Evolutionary conservation across 2,329 filamentous ascomycete genomes (phyloP).

Genomic region (Chaetothyriales sp.): DNA sequence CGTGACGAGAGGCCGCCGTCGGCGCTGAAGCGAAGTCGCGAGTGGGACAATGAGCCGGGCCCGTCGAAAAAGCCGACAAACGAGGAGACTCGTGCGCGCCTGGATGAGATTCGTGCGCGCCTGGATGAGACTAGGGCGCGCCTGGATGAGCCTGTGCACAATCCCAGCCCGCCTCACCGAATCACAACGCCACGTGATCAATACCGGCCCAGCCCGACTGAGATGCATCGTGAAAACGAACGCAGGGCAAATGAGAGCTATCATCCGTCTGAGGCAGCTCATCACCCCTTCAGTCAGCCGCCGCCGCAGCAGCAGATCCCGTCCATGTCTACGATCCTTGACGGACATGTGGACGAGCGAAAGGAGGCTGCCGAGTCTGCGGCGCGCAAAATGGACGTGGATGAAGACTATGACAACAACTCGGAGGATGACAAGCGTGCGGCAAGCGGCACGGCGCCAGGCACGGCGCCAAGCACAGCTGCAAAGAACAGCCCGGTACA

Average conservation of each 20-base stretch:
- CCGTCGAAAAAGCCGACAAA: slow-evolving; percentile 69
- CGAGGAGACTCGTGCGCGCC: slow-evolving; percentile 71
- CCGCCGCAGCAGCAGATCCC: slow-evolving; percentile 38
- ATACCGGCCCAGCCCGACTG: slow-evolving; percentile 60
- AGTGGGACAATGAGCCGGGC: slow-evolving; percentile 75
- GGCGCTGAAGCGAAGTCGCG: slow-evolving; percentile 68
- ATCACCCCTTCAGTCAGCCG: slow-evolving; percentile 58
- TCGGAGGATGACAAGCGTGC: slow-evolving; percentile 62
- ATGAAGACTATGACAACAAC: slow-evolving; percentile 94
- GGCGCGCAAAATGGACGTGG: slow-evolving; percentile 87
- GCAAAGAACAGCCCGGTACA: slow-evolving; percentile 10
- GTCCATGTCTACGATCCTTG: slow-evolving; percentile 45
- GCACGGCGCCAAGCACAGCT: slow-evolving; percentile 4
- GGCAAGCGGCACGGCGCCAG: not conserved
- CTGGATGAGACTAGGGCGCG: slow-evolving; percentile 78
- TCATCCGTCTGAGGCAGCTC: slow-evolving; percentile 83
- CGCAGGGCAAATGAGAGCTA: slow-evolving; percentile 66
- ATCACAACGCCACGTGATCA: slow-evolving; percentile 56
- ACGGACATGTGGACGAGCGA: slow-evolving; percentile 43
- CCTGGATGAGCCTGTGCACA: slow-evolving; percentile 70
- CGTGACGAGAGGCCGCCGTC: slow-evolving; percentile 65
- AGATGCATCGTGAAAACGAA: slow-evolving; percentile 48
- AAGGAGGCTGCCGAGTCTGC: slow-evolving; percentile 60
- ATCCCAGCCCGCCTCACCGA: slow-evolving; percentile 44
- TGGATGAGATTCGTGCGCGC: slow-evolving; percentile 75